These are phyloP conservation scores for Apiospora marii DNA, from an alignment of 2,329 filamentous ascomycete genomes.

Conservation along the genomic window DNA sequence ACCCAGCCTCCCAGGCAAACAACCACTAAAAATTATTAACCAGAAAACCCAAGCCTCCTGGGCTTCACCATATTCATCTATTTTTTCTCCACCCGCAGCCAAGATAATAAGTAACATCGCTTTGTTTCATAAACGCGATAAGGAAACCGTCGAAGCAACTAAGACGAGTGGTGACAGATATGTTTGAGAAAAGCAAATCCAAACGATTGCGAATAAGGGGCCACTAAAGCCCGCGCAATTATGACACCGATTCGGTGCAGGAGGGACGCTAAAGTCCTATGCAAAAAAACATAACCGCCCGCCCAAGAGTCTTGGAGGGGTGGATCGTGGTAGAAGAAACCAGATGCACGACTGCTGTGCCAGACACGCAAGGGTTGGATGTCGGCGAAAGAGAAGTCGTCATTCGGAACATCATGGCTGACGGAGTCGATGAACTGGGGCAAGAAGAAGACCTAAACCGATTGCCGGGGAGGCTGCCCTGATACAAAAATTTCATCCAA, in stretches of 20 bases:
- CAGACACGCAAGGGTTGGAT: slow-evolving; percentile 14
- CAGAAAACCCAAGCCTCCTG: slow-evolving; percentile 27
- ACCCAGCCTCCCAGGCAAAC: slow-evolving; percentile 24
- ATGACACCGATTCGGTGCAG: slow-evolving; percentile 14
- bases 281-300: not conserved
- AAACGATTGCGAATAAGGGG: slow-evolving; percentile 20
- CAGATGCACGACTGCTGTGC: slow-evolving; percentile 21
- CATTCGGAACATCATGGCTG: slow-evolving; percentile 22
- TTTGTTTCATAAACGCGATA: slow-evolving; percentile 20
- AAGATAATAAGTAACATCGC: slow-evolving; percentile 21
- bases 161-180: slow-evolving; percentile 10
- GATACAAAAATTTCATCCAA: slow-evolving; percentile 13
- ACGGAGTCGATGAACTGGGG: slow-evolving; percentile 7
- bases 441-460: slow-evolving; percentile 15
- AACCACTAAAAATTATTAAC: slow-evolving; percentile 31
- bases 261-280: not conserved
- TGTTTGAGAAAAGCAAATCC: slow-evolving; percentile 22
- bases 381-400: slow-evolving; percentile 10
- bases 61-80: slow-evolving; percentile 24
- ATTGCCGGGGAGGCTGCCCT: slow-evolving; percentile 18
- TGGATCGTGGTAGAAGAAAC: slow-evolving; percentile 9
- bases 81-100: slow-evolving; percentile 24
- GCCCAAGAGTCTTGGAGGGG: not conserved
- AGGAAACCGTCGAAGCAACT: slow-evolving; percentile 1
- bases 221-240: slow-evolving; percentile 5